Conservation (phyloP, 78 protist species). For the Protostelium mycophagum region DNA sequence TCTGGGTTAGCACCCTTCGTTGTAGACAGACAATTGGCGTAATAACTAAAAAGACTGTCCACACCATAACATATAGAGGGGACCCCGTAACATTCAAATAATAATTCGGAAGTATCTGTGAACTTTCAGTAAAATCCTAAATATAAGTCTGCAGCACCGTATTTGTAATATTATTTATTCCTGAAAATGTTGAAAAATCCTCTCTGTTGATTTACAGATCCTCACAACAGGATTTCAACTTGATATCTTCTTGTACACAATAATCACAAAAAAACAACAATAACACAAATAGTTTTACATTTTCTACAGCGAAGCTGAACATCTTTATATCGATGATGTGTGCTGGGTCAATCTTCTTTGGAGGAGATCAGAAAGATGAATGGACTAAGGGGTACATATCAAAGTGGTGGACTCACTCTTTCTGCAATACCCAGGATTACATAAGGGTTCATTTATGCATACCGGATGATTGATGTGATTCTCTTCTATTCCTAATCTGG, state of each 20-base stretch:
- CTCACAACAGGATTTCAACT: too few relatives aligned
- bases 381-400: background rate
- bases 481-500: slow-evolving; percentile 23
- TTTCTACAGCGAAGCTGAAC: background rate
- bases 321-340: background rate
- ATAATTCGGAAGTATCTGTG: slow-evolving; percentile 42
- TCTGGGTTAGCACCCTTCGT: slow-evolving; percentile 17
- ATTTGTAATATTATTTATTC: too few relatives aligned
- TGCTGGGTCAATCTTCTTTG: background rate
- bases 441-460: slow-evolving; percentile 28
- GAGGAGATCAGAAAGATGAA: background rate
- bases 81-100: slow-evolving; percentile 51
- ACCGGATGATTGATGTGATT: slow-evolving; percentile 31
- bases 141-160: too few relatives aligned
- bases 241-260: too few relatives aligned
- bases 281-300: background rate
- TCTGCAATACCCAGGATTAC: slow-evolving; percentile 57
- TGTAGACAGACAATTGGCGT: slow-evolving; percentile 9
- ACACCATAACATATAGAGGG: slow-evolving; percentile 51
- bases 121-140: too few relatives aligned
- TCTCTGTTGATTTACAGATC: too few relatives aligned
- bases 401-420: slow-evolving; percentile 20
- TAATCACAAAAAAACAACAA: background rate
- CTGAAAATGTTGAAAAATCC: too few relatives aligned
- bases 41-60: slow-evolving; percentile 46